These are phyloP conservation scores for Penicillium concentricum DNA, from an alignment of 2,329 filamentous ascomycete genomes.

Conservation along the genomic window DNA sequence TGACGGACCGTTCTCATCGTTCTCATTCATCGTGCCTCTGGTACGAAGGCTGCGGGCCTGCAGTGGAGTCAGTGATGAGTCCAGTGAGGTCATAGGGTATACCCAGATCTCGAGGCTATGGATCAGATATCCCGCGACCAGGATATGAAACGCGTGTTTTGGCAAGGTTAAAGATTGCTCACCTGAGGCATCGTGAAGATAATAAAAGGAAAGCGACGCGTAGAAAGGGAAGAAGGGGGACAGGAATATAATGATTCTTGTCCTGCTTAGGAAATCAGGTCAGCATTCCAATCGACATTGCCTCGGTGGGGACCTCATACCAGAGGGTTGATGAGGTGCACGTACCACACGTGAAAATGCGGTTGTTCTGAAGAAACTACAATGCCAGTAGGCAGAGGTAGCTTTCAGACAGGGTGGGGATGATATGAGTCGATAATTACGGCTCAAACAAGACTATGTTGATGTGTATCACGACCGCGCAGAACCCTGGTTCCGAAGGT, in stretches of 20 bases:
- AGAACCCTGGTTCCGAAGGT: slow-evolving; percentile 24
- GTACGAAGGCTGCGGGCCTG: slow-evolving; percentile 70
- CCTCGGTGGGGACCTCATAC: slow-evolving; percentile 34
- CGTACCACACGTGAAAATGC: slow-evolving; percentile 42
- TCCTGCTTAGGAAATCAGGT: slow-evolving; percentile 30
- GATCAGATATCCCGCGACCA: not conserved
- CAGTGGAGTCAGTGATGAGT: slow-evolving; percentile 10
- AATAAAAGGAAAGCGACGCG: slow-evolving; percentile 20
- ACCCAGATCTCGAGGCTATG: not conserved
- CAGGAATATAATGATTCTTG: slow-evolving; percentile 28
- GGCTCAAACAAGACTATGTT: slow-evolving; percentile 27
- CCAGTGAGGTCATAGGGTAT: not conserved
- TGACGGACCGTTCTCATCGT: slow-evolving; percentile 81
- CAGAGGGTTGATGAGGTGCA: slow-evolving; percentile 30
- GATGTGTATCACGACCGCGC: slow-evolving; percentile 21
- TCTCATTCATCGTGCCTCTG: slow-evolving; percentile 82
- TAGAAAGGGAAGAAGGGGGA: slow-evolving; percentile 23
- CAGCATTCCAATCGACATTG: slow-evolving; percentile 38
- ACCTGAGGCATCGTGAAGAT: slow-evolving; percentile 57
- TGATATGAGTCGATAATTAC: slow-evolving; percentile 26
- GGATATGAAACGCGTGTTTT: slow-evolving; percentile 23
- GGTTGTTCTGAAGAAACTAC: slow-evolving; percentile 22
- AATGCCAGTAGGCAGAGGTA: slow-evolving; percentile 21
- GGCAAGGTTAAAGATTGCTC: slow-evolving; percentile 33
- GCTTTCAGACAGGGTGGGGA: slow-evolving; percentile 17